A percentile compares a stretch with the other conserved stretches of the same genome.
Evolutionary conservation across 2,329 filamentous ascomycete species (phyloP).

Genomic region (Dothideomycetes sp.): DNA sequence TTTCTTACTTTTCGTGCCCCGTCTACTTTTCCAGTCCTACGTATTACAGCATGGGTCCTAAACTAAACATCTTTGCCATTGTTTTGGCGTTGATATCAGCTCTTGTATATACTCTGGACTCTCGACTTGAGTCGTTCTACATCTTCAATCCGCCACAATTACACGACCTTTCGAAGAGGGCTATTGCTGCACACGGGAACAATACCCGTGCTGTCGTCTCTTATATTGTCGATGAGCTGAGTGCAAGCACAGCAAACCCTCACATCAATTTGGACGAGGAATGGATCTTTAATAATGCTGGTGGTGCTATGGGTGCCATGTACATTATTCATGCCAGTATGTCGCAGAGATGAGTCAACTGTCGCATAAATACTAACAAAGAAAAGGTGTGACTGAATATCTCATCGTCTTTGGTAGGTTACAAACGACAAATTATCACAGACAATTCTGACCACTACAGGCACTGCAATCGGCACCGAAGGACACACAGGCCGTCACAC

Average conservation of each 20-base stretch:
- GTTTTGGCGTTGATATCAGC: constrained; percentile 44
- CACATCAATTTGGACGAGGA: constrained; percentile 63
- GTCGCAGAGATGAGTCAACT: constrained; percentile 20
- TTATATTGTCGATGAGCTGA: constrained; percentile 60
- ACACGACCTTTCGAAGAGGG: constrained; percentile 55
- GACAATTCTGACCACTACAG: background rate
- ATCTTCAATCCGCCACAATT: constrained; percentile 62
- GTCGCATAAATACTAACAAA: constrained; percentile 20
- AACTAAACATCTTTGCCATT: constrained; percentile 36
- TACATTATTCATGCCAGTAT: constrained; percentile 77
- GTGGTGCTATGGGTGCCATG: constrained; percentile 86
- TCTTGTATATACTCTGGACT: constrained; percentile 45
- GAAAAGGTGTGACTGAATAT: constrained; percentile 65
- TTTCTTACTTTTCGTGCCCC: too few relatives aligned
- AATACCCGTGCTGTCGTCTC: constrained; percentile 59
- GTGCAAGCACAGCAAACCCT: constrained; percentile 27
- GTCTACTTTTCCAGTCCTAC: background rate
- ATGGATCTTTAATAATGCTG: constrained; percentile 89
- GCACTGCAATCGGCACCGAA: constrained; percentile 72
- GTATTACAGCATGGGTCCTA: background rate
- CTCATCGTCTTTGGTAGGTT: constrained; percentile 63
- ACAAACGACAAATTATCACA: too few relatives aligned
- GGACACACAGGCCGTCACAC: constrained; percentile 83
- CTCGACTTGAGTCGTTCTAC: constrained; percentile 49
- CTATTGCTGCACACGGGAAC: constrained; percentile 59